Evolutionary conservation across 805 yeast species (phyloP).

Genomic region (Yamadazyma olivae): DNA sequence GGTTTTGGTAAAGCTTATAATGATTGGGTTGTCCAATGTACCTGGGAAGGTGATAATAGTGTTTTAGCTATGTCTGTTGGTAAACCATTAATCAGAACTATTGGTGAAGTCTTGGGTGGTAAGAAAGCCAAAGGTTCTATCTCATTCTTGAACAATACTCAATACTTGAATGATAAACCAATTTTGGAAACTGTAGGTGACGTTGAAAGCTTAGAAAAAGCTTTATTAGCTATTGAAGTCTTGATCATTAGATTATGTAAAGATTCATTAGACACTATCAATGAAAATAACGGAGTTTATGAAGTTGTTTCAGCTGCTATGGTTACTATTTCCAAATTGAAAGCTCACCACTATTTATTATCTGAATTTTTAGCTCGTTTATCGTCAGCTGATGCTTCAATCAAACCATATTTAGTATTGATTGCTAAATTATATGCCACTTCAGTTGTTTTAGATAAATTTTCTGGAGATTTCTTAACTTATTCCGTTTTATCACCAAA

Average conservation of each 20-base stretch:
- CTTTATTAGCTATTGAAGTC: constrained; percentile 39
- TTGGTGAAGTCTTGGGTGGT: constrained; percentile 26
- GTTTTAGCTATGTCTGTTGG: constrained; percentile 42
- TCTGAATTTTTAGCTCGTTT: constrained; percentile 24
- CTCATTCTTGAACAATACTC: constrained; percentile 28
- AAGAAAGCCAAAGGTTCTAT: constrained; percentile 32
- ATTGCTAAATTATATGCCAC: constrained; percentile 33
- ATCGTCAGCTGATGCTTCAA: constrained; percentile 18
- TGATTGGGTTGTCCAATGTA: constrained; percentile 48
- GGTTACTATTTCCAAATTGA: constrained; percentile 40
- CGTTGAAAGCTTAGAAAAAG: constrained; percentile 25
- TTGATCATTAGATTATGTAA: constrained; percentile 33
- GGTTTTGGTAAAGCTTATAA: constrained; percentile 44
- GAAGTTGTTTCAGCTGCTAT: constrained; percentile 36
- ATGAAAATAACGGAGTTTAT: constrained; percentile 25
- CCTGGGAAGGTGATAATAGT: constrained; percentile 50
- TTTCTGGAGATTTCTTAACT: constrained; percentile 36
- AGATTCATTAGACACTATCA: constrained; percentile 25
- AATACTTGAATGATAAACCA: constrained; percentile 24
- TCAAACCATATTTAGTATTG: constrained; percentile 27
- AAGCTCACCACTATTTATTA: constrained; percentile 42
- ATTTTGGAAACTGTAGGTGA: constrained; percentile 25
- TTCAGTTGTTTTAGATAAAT: constrained; percentile 29
- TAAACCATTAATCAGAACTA: constrained; percentile 34
- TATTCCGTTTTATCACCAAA: constrained; percentile 30